A percentile compares a stretch with the other conserved stretches of the same genome.
Conservation (phyloP, 1,284 basidiomycete species). For the Fomitopsis schrenkii region DNA sequence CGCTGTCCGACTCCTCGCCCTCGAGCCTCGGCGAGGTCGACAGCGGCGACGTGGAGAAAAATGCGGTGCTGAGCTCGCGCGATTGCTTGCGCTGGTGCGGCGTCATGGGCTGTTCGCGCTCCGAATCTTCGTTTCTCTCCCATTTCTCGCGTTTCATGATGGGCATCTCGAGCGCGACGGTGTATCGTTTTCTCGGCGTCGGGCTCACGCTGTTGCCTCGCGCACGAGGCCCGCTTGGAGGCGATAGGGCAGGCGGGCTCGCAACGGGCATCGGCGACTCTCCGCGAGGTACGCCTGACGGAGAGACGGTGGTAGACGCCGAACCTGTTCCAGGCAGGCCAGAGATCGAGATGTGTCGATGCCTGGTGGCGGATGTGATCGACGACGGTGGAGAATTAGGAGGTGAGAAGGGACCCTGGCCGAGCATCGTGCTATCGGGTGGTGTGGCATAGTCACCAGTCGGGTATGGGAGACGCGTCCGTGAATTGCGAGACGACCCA, state of each 20-base stretch:
- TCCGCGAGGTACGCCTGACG: constrained; percentile 24
- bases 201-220: constrained; percentile 56
- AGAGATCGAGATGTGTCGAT: constrained; percentile 26
- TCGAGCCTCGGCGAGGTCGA: constrained; percentile 30
- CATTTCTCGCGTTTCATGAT: constrained; percentile 36
- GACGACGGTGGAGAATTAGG: constrained; percentile 57
- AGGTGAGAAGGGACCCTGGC: constrained; percentile 51
- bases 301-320: constrained; percentile 13
- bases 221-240: constrained; percentile 29
- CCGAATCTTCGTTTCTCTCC: constrained; percentile 1
- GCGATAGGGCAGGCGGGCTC: constrained; percentile 28
- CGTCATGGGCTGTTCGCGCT: constrained; percentile 13
- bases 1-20: constrained; percentile 29
- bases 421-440: constrained; percentile 30
- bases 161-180: constrained; percentile 72
- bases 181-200: constrained; percentile 76
- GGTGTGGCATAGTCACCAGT: constrained; percentile 76
- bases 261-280: constrained; percentile 15
- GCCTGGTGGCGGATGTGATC: constrained; percentile 24
- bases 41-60: constrained; percentile 37
- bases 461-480: constrained; percentile 72
- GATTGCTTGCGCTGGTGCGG: constrained; percentile 21
- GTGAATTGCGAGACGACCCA: constrained; percentile 22
- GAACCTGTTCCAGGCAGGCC: constrained; percentile 23
- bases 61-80: constrained; percentile 34